Conservation (phyloP, 23 red algal genomes). For the Cyanidiococcus yangmingshanensis region DNA sequence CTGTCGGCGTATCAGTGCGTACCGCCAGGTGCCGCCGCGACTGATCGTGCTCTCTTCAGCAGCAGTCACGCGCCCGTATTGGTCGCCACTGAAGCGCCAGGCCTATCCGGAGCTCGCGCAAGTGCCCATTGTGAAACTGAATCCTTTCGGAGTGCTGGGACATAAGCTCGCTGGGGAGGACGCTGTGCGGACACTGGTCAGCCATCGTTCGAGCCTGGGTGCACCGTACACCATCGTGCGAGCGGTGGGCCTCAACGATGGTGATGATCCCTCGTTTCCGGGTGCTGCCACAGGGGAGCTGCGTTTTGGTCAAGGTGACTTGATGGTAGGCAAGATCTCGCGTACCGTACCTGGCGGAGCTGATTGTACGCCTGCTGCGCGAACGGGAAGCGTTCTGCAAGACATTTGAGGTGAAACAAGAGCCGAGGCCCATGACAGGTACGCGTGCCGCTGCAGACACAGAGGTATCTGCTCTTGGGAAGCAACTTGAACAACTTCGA, state of each 20-base stretch:
- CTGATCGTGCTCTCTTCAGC: conserved; percentile 36
- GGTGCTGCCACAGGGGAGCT: conserved; percentile 8
- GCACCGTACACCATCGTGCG: conserved; percentile 42
- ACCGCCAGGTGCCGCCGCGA: conserved; percentile 22
- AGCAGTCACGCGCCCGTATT: conserved; percentile 43
- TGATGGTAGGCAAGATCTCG: conserved; percentile 30
- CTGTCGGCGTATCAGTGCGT: conserved; percentile 25
- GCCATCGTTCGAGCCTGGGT: background rate
- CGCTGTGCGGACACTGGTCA: conserved; percentile 17
- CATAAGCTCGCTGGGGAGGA: conserved; percentile 40
- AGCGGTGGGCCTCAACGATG: conserved; percentile 33
- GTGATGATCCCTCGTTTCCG: conserved; percentile 18
- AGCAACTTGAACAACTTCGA: background rate
- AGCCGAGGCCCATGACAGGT: background rate
- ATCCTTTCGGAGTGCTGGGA: conserved; percentile 38
- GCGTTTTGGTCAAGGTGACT: conserved; percentile 36
- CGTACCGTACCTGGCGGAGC: conserved; percentile 25
- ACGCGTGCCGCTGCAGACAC: background rate
- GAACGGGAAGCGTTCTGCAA: conserved; percentile 22
- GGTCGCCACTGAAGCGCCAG: conserved; percentile 20
- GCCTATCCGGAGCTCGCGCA: conserved; percentile 25
- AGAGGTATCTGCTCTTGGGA: background rate
- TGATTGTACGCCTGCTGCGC: conserved; percentile 18
- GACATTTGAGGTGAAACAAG: conserved; percentile 33
- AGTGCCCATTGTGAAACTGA: conserved; percentile 53